Conservation (phyloP, 441 rosid species). For the Erodium texanum region DNA sequence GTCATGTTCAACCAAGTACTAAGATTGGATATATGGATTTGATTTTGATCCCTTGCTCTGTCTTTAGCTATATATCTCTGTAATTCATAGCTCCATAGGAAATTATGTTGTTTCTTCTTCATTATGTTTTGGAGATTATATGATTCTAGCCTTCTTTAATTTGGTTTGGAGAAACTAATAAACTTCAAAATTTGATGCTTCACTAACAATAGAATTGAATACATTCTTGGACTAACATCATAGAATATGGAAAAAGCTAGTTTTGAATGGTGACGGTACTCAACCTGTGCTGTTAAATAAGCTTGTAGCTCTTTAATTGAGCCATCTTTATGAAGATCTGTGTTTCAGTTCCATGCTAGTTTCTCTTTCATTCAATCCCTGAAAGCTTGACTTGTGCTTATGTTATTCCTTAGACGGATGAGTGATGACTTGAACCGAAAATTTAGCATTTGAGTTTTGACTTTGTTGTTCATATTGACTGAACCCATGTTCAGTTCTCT, state of each 20-base stretch:
- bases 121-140: neutral
- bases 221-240: neutral
- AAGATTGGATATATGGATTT: neutral
- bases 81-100: neutral
- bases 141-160: neutral
- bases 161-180: neutral
- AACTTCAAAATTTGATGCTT: neutral
- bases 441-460: constrained; percentile 2
- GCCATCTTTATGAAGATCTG: no score
- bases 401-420: neutral
- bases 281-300: neutral
- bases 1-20: neutral
- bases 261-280: neutral
- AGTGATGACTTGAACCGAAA: neutral
- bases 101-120: neutral
- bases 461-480: neutral
- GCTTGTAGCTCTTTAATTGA: neutral
- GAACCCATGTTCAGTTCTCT: neutral
- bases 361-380: neutral
- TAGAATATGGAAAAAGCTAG: neutral
- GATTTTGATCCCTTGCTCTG: neutral
- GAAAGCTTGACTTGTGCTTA: neutral
- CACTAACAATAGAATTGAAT: neutral
- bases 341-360: no score
- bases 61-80: neutral